phyloP scores from a whole-genome alignment of 805 yeast species.

The Teunomyces kruisii region DNA sequence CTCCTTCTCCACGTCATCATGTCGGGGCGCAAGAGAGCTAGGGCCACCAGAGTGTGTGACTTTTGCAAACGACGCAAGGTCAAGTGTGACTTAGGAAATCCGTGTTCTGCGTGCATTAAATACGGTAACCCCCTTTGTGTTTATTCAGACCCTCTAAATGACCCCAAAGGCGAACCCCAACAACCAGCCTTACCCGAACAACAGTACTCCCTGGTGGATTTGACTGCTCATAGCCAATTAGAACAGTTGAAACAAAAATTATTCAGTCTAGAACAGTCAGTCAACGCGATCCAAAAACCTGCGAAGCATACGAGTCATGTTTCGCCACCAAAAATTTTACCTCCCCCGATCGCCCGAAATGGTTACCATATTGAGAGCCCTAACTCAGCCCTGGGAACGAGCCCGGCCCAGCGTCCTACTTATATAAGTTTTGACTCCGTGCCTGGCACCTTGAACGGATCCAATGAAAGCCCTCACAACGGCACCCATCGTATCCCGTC shows the following conservation, averaged over 20 bases:
- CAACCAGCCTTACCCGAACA: neutral
- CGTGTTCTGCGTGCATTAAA: constrained; percentile 42
- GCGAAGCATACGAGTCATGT: neutral
- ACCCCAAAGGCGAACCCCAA: neutral
- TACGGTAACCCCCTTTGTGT: constrained; percentile 25
- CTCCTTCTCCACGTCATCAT: neutral
- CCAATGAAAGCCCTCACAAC: neutral
- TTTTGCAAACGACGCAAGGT: constrained; percentile 49
- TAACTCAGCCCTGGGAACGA: neutral
- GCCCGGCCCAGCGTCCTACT: neutral
- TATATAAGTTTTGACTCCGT: neutral
- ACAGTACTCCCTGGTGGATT: neutral
- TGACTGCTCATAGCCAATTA: constrained; percentile 12
- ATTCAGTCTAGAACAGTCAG: constrained; percentile 17
- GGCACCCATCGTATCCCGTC: neutral
- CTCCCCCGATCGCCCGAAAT: neutral
- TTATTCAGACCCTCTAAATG: constrained; percentile 11
- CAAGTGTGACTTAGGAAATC: constrained; percentile 48
- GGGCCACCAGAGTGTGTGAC: constrained; percentile 51
- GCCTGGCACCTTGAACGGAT: neutral
- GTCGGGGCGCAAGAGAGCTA: constrained; percentile 17
- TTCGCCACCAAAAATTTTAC: constrained; percentile 1
- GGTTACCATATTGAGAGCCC: neutral
- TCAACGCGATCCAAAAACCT: constrained; percentile 6
- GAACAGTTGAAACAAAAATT: constrained; percentile 19